phyloP scores from a whole-genome alignment of 106 monocot genomes.

The Vanilla planifolia region DNA sequence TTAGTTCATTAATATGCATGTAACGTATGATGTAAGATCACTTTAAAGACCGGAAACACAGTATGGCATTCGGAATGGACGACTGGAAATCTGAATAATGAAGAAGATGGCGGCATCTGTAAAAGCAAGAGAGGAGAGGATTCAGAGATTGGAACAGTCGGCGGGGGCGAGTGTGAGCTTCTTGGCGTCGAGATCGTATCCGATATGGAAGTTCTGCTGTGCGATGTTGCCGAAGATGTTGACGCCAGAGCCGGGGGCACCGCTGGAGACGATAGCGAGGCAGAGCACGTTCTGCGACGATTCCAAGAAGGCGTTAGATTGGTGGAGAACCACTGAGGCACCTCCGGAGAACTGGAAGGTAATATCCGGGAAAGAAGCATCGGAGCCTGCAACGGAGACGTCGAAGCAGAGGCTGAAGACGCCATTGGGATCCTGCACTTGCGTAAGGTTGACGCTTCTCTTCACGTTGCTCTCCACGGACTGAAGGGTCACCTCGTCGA shows the following conservation, averaged over 20 bases:
- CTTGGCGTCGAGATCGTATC: conserved; percentile 26
- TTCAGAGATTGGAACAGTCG: conserved; percentile 10
- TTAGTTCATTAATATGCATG: too few relatives aligned
- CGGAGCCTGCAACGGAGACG: background rate
- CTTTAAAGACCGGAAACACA: too few relatives aligned
- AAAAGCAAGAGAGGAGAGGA: too few relatives aligned
- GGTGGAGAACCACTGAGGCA: conserved; percentile 14
- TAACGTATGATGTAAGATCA: too few relatives aligned
- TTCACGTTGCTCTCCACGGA: conserved; percentile 4
- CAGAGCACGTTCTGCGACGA: conserved; percentile 8
- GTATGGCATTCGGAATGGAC: too few relatives aligned
- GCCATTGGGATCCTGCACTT: background rate
- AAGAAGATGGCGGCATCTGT: too few relatives aligned
- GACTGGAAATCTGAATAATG: too few relatives aligned
- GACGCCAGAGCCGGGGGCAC: background rate
- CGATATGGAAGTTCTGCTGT: conserved; percentile 43
- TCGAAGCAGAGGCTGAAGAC: conserved; percentile 24
- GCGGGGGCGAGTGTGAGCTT: conserved; percentile 18
- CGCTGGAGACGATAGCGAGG: conserved; percentile 15
- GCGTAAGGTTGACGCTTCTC: conserved; percentile 1
- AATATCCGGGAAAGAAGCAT: conserved; percentile 16
- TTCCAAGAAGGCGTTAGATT: conserved; percentile 16
- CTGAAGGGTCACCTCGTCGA: background rate
- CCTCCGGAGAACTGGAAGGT: conserved; percentile 19
- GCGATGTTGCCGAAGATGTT: conserved; percentile 39